Conservation (phyloP, 2,329 filamentous ascomycete genomes). For the Dactylellina sp. region DNA sequence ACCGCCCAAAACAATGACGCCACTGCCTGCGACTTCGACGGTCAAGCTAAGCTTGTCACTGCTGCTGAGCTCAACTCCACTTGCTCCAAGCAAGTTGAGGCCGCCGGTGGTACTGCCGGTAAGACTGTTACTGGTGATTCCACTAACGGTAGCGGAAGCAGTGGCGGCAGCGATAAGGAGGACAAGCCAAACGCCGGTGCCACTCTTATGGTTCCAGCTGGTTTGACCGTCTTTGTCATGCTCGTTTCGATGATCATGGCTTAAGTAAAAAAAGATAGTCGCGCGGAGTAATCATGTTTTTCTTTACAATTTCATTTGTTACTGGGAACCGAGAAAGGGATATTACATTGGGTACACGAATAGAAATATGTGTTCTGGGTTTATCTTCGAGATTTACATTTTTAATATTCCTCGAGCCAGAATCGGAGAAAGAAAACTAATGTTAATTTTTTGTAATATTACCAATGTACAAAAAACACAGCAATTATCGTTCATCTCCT, state of each 20-base stretch:
- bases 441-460: slow-evolving; percentile 27
- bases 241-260: slow-evolving; percentile 69
- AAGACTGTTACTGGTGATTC: slow-evolving; percentile 69
- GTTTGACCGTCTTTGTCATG: slow-evolving; percentile 67
- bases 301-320: slow-evolving; percentile 24
- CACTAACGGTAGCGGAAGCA: slow-evolving; percentile 63
- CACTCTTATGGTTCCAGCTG: slow-evolving; percentile 64
- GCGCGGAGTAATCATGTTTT: slow-evolving; percentile 7
- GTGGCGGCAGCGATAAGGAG: slow-evolving; percentile 59
- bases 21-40: slow-evolving; percentile 77
- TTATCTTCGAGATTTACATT: slow-evolving; percentile 8
- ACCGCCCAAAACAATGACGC: slow-evolving; percentile 65
- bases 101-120: slow-evolving; percentile 72
- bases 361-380: slow-evolving; percentile 6
- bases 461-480: slow-evolving; percentile 2
- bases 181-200: slow-evolving; percentile 63
- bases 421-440: not conserved
- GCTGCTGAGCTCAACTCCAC: slow-evolving; percentile 66
- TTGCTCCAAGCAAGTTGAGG: slow-evolving; percentile 72
- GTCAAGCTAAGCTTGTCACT: slow-evolving; percentile 70
- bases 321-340: slow-evolving; percentile 15
- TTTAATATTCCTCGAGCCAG: not conserved
- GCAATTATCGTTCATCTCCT: slow-evolving; percentile 11
- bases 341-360: slow-evolving; percentile 10
- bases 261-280: slow-evolving; percentile 63